phyloP scores from a whole-genome alignment of 2,329 filamentous ascomycete genomes.

The Colletotrichum liriopes region DNA sequence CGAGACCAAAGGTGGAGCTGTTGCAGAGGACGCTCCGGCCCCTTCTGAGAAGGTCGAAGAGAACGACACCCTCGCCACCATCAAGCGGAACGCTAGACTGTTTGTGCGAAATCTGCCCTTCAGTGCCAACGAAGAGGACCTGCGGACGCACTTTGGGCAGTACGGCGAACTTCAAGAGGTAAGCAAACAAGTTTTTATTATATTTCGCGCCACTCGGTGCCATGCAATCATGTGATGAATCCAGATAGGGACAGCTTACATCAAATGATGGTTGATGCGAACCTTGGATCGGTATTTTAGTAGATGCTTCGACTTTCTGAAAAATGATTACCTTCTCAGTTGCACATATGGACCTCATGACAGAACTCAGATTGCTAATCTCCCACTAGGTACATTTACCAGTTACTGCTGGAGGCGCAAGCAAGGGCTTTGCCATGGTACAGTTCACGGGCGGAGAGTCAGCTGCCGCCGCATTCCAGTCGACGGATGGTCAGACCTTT shows the following conservation, averaged over 20 bases:
- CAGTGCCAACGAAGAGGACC: slow-evolving; percentile 81
- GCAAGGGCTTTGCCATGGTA: slow-evolving; percentile 93
- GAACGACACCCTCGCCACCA: slow-evolving; percentile 68
- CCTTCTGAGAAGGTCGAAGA: slow-evolving; percentile 51
- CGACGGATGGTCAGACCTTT: slow-evolving; percentile 87
- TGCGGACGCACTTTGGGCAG: slow-evolving; percentile 78
- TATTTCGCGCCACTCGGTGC: slow-evolving; percentile 20
- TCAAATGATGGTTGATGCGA: slow-evolving; percentile 89
- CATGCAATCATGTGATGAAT: slow-evolving; percentile 80
- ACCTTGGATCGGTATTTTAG: slow-evolving; percentile 97
- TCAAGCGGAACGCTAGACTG: slow-evolving; percentile 81
- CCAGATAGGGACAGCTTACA: slow-evolving; percentile 99
- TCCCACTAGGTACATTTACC: slow-evolving; percentile 85
- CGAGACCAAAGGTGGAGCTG: slow-evolving; percentile 49
- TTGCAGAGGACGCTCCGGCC: slow-evolving; percentile 41
- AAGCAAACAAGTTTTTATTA: slow-evolving; percentile 61
- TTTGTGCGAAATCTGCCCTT: slow-evolving; percentile 94
- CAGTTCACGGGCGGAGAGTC: slow-evolving; percentile 81
- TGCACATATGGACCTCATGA: slow-evolving; percentile 10
- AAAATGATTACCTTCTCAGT: slow-evolving; percentile 53
- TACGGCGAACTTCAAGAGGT: slow-evolving; percentile 91
- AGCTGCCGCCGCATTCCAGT: slow-evolving; percentile 84
- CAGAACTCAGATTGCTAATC: slow-evolving; percentile 41
- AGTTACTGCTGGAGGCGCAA: slow-evolving; percentile 78
- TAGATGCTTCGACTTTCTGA: slow-evolving; percentile 99